Evolutionary conservation across 257 asterid genomes (phyloP), one percentile per base, ranked within the genome.

Genomic region (Nicotiana sylvestris): DNA sequence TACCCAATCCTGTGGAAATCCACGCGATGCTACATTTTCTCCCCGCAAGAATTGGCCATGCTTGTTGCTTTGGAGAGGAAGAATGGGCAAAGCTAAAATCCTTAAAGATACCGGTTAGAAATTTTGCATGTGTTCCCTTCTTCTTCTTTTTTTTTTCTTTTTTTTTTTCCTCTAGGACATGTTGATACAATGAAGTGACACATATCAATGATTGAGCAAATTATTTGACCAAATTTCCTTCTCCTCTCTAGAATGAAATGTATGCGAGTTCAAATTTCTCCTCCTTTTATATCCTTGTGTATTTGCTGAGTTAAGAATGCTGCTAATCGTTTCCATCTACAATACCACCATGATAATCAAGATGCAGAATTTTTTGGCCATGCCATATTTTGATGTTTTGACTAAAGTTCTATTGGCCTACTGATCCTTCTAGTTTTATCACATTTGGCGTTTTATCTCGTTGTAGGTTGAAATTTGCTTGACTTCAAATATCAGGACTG

Each of bases 391-490:
- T 51, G 9, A 37, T 58, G 69, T 43, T 29, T 33, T 58, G 76
- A 6, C 68, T 7, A 2, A 35, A 30, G 43, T 33, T 27, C 25
- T 77, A 39, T 43, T 60, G 29, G 74, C 69, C 61, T 66, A 25
- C 81, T 65, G 72, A 25, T 76, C 72, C 9, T 81, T 64, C 69
- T 9, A 29, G 78, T 46, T 21, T 57, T 72, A 69, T 66, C 76
- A 25, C 82, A 33, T 56, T n/a, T 80, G 0, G 25, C 16, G 4
- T 66, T 53, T 60, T 83, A 51, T 81, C 78, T 81, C 35, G 29
- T 77, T 83, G 76, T 92, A 96, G 99, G 99, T 96, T 87, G 99
- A 96, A 85, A 92, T 96, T 85, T 96, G 99, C 87, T 89, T 94
- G 92, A 96, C 99, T 43, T 96, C 99, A 84, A 96, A 94, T 85